phyloP scores from a whole-genome alignment of 2,329 filamentous ascomycete species.

The Penicillium italicum region DNA sequence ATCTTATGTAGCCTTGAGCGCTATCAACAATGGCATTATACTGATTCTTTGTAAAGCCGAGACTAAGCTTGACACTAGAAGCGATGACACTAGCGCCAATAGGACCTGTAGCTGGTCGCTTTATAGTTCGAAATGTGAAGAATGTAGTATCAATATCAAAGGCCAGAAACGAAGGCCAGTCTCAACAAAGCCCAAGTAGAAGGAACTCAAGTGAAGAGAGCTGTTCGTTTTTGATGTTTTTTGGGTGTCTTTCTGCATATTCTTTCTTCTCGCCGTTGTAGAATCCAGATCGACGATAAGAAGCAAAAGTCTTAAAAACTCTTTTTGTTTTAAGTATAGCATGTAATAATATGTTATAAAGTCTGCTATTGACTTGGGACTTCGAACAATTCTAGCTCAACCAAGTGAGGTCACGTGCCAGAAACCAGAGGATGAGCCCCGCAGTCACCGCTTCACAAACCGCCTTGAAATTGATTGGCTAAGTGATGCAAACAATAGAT shows the following conservation, averaged over 20 bases:
- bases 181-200: too few species aligned
- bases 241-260: too few species aligned
- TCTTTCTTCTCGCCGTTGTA: too few species aligned
- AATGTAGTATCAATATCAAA: too few species aligned
- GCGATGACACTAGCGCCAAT: not conserved
- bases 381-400: not conserved
- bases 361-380: not conserved
- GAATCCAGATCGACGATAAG: too few species aligned
- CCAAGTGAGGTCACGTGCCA: not conserved
- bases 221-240: too few species aligned
- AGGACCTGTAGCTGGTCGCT: not conserved
- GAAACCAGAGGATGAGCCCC: not conserved
- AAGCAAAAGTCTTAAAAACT: too few species aligned
- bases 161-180: too few species aligned
- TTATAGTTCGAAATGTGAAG: not conserved
- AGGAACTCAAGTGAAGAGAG: too few species aligned
- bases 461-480: not conserved
- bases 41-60: not conserved
- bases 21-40: not conserved
- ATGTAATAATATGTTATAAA: not conserved
- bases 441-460: not conserved
- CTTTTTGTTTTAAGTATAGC: too few species aligned
- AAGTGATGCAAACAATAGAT: not conserved
- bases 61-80: not conserved
- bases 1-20: not conserved